Conservation (phyloP, 805 yeast genomes). For the Starmerella tilneyi region DNA sequence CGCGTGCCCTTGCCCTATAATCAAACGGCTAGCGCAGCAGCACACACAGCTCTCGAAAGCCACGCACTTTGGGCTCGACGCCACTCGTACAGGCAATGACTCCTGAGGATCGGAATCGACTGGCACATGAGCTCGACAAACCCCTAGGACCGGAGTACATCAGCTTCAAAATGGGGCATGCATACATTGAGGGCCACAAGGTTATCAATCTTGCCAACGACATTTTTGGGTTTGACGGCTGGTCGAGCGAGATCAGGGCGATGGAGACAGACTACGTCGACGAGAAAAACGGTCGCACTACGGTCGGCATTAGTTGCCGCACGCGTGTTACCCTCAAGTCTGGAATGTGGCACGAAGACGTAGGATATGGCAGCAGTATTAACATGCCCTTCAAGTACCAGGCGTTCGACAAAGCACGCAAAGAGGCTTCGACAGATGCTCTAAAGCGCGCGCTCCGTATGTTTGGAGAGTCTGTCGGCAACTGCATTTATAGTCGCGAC, state of each 20-base stretch:
- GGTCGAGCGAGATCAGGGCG: slow-evolving; percentile 54
- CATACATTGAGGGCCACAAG: slow-evolving; percentile 66
- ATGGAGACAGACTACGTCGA: slow-evolving; percentile 45
- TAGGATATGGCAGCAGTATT: slow-evolving; percentile 58
- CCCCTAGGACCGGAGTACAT: slow-evolving; percentile 33
- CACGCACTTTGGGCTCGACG: too few relatives aligned
- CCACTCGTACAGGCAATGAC: not conserved
- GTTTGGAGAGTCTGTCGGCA: slow-evolving; percentile 68
- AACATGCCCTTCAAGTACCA: slow-evolving; percentile 36
- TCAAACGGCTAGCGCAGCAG: not conserved
- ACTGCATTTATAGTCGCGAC: slow-evolving; percentile 33
- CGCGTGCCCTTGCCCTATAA: not conserved
- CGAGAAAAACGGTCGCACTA: slow-evolving; percentile 24
- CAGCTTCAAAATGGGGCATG: slow-evolving; percentile 37
- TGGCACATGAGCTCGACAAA: slow-evolving; percentile 21
- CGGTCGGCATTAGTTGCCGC: slow-evolving; percentile 31
- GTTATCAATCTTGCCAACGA: slow-evolving; percentile 63
- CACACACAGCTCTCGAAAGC: not conserved
- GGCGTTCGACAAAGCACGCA: slow-evolving; percentile 68
- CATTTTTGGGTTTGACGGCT: slow-evolving; percentile 69
- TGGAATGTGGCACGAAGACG: slow-evolving; percentile 62
- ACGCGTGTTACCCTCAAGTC: slow-evolving; percentile 59
- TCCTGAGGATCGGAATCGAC: not conserved
- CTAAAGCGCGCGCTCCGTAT: slow-evolving; percentile 67
- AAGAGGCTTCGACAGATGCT: slow-evolving; percentile 71